phyloP scores from a whole-genome alignment of 2,329 filamentous ascomycete species.

The Curvularia hawaiiensis region DNA sequence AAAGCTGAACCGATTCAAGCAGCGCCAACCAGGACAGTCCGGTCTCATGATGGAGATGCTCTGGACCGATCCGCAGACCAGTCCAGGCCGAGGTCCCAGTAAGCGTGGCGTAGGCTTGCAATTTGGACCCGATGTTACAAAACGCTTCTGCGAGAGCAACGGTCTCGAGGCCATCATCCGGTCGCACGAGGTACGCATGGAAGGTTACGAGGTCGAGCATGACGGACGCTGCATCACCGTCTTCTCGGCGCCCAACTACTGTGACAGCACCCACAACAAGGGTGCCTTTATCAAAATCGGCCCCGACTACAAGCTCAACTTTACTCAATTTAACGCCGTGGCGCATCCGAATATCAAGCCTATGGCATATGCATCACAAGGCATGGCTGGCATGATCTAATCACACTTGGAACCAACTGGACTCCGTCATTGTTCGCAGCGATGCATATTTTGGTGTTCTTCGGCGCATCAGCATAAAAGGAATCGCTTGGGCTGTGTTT shows the following conservation, averaged over 20 bases:
- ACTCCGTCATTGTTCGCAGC: conserved; percentile 32
- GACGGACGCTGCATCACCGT: conserved; percentile 97
- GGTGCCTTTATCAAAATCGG: conserved; percentile 98
- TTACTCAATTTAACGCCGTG: conserved; percentile 93
- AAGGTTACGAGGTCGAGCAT: conserved; percentile 98
- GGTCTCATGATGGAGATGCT: conserved; percentile 99
- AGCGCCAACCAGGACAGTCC: conserved; percentile 89
- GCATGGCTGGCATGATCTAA: conserved; percentile 77
- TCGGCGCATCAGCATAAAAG: conserved; percentile 41
- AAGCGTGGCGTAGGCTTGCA: conserved; percentile 97
- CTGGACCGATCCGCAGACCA: conserved; percentile 94
- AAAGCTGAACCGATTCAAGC: conserved; percentile 87
- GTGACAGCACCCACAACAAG: conserved; percentile 97
- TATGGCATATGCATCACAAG: conserved; percentile 88
- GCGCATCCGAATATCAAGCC: conserved; percentile 94
- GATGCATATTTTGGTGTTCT: conserved; percentile 46
- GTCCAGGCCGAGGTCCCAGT: conserved; percentile 86
- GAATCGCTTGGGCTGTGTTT: conserved; percentile 24
- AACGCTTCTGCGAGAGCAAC: conserved; percentile 95
- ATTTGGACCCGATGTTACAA: conserved; percentile 95
- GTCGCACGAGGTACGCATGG: conserved; percentile 98
- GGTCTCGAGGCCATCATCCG: conserved; percentile 93
- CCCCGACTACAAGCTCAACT: conserved; percentile 87
- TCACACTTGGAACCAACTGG: conserved; percentile 7
- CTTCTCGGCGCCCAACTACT: conserved; percentile 97